Percentiles rank a stretch among this genome's conserved stretches.
phyloP scores from a whole-genome alignment of 2,329 filamentous ascomycete species.

The Penicillium olsonii region DNA sequence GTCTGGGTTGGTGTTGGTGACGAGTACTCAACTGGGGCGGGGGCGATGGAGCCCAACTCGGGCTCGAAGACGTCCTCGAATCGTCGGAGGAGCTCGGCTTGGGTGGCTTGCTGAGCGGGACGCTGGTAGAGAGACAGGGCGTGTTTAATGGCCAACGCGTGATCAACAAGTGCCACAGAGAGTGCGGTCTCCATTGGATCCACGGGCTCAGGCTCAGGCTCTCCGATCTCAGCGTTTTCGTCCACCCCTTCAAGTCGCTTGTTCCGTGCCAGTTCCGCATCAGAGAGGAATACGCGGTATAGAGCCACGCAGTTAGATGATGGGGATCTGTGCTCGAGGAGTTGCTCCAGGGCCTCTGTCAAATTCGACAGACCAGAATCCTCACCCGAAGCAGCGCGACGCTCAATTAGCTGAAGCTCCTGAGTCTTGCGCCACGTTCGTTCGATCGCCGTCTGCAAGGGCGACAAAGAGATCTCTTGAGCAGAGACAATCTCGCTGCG shows the following conservation, averaged over 20 bases:
- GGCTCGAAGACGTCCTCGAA: slow-evolving; percentile 55
- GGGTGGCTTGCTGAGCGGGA: slow-evolving; percentile 55
- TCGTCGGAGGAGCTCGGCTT: slow-evolving; percentile 39
- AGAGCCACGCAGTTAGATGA: slow-evolving; percentile 76
- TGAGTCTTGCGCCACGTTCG: slow-evolving; percentile 87
- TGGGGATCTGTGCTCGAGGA: slow-evolving; percentile 71
- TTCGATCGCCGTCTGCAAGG: slow-evolving; percentile 86
- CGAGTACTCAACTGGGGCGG: slow-evolving; percentile 31
- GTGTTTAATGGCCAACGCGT: slow-evolving; percentile 83
- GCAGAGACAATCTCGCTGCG: slow-evolving; percentile 78
- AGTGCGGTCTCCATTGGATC: slow-evolving; percentile 73
- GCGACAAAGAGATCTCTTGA: slow-evolving; percentile 66
- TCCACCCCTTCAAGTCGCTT: slow-evolving; percentile 46
- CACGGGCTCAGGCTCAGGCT: slow-evolving; percentile 51
- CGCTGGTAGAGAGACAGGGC: slow-evolving; percentile 70
- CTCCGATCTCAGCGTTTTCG: slow-evolving; percentile 51
- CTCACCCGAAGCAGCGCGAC: slow-evolving; percentile 70
- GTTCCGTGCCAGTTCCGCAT: slow-evolving; percentile 40
- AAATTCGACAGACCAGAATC: slow-evolving; percentile 68
- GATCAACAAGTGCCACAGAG: slow-evolving; percentile 82
- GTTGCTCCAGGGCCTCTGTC: slow-evolving; percentile 73
- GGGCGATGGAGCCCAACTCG: slow-evolving; percentile 65
- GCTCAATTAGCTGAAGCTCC: slow-evolving; percentile 76
- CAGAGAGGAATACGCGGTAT: slow-evolving; percentile 74
- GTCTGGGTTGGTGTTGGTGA: slow-evolving; percentile 44